Evolutionary conservation across 805 yeast species (phyloP), one percentile per base, ranked within the genome.

Genomic region (Candida corydali): DNA sequence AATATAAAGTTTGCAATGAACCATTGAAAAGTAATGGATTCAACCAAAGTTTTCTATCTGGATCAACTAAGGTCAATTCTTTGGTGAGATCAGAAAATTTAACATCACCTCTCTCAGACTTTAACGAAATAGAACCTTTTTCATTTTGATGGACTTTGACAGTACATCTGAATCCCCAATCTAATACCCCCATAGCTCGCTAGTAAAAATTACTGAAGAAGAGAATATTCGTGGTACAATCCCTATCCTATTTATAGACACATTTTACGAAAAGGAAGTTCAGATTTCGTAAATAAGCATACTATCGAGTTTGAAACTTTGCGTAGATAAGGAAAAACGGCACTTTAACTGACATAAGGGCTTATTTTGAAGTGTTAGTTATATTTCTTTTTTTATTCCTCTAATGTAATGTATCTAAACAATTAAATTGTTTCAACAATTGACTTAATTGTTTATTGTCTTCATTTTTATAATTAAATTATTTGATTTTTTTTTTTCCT

Each of bases 1-100:
- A 76, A 51, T 76, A 80, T 54, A 82, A 52, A 2, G 96, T 87
- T 58, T 89, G 96, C 17, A 86, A 59, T 39, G 82, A 73, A 17
- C 96, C 96, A 42, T 78, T 78, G 55, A 77, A 76, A 19, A 82
- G 55, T 3, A 73, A 58, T 6, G 93, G 93, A 43, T 77, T 73
- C 53, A 82, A 63, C 55, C 75, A 61, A 46, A 81, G 70, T 46
- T 67, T 68, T 26, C 51, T 46, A 16, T 40, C 20, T 2, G 55
- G 46, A 28, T 46, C 60, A 12, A 61, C 36, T 16, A 51, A 42
- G 14, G 57, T 45, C 15, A 56, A 27, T 16, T 42, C 32, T 16
- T 39, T 36, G 11, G 54, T 41, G 24, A 54, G 33, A n/a, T 51
- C 45, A 20, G 45, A 10, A 23, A 46, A 42, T 10, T 44, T 44